Conservation (phyloP, 306 rosid species). For the Lupinus albus region DNA sequence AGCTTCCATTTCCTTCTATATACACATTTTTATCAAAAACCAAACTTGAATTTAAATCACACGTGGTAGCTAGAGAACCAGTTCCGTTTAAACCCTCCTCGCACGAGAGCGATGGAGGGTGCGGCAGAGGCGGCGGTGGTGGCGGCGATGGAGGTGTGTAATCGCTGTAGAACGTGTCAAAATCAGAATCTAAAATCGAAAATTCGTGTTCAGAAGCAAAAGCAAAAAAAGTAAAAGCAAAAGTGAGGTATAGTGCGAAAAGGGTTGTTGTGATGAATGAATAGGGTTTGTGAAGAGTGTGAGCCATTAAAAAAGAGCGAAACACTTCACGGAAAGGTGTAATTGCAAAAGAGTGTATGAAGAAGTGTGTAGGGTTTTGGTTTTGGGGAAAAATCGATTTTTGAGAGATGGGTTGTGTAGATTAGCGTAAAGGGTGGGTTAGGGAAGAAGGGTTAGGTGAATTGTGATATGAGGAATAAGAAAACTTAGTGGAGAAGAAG, state of each 20-base stretch:
- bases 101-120: constrained; percentile 78
- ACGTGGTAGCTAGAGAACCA: constrained; percentile 66
- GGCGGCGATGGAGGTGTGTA: constrained; percentile 92
- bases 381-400: not conserved
- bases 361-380: constrained; percentile 24
- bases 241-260: constrained; percentile 35
- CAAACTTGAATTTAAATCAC: constrained; percentile 70
- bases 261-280: constrained; percentile 26
- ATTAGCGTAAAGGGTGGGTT: not conserved
- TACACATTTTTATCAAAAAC: constrained; percentile 59
- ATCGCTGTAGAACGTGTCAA: constrained; percentile 61
- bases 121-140: constrained; percentile 75
- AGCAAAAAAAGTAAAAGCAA: constrained; percentile 21
- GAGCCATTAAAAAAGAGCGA: constrained; percentile 62
- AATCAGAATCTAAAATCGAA: constrained; percentile 55
- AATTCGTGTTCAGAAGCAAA: constrained; percentile 49
- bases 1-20: constrained; percentile 79
- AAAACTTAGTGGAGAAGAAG: constrained; percentile 36
- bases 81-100: constrained; percentile 62
- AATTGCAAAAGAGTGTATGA: not conserved
- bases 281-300: constrained; percentile 39
- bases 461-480: not conserved
- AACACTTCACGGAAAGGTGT: constrained; percentile 45
- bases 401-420: constrained; percentile 12
- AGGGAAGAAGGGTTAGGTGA: constrained; percentile 6